Percentiles rank a stretch among this genome's conserved stretches.
These are phyloP conservation scores for Melaleuca quinquenervia DNA, from an alignment of 345 rosid species.

Conservation along the genomic window DNA sequence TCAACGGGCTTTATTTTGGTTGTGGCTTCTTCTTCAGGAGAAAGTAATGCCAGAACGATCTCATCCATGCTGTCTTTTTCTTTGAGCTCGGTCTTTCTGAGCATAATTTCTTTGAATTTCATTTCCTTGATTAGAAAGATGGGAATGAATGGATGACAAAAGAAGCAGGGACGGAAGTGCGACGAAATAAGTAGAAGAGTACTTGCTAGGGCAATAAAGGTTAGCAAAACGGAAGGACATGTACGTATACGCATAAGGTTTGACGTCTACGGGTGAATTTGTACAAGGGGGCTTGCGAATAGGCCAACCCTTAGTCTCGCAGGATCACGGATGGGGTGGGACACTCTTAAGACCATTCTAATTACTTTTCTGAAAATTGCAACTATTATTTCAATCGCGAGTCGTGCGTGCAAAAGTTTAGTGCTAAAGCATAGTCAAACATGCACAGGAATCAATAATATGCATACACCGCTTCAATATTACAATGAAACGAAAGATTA, in stretches of 20 bases:
- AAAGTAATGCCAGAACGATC: too few relatives aligned
- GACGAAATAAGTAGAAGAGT: too few relatives aligned
- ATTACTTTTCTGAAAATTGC: background rate
- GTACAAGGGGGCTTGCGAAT: background rate
- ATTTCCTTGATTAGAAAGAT: too few relatives aligned
- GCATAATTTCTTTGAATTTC: too few relatives aligned
- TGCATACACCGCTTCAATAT: too few relatives aligned
- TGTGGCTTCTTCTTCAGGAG: too few relatives aligned
- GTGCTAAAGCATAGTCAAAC: background rate
- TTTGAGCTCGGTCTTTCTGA: too few relatives aligned
- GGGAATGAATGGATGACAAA: too few relatives aligned
- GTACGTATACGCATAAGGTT: background rate
- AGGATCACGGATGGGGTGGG: background rate
- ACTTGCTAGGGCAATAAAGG: background rate
- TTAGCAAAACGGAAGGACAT: background rate
- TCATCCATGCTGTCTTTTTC: too few relatives aligned
- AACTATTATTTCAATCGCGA: background rate
- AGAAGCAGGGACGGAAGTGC: too few relatives aligned
- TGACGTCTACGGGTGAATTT: background rate
- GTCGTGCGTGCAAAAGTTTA: background rate
- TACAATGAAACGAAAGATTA: too few relatives aligned
- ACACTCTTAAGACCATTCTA: background rate
- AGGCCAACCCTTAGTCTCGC: background rate
- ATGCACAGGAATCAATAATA: background rate
- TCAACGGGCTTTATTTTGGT: too few relatives aligned